Conservation (phyloP, 164 flowering plant species). For the Kalanchoe fedtschenkoi region DNA sequence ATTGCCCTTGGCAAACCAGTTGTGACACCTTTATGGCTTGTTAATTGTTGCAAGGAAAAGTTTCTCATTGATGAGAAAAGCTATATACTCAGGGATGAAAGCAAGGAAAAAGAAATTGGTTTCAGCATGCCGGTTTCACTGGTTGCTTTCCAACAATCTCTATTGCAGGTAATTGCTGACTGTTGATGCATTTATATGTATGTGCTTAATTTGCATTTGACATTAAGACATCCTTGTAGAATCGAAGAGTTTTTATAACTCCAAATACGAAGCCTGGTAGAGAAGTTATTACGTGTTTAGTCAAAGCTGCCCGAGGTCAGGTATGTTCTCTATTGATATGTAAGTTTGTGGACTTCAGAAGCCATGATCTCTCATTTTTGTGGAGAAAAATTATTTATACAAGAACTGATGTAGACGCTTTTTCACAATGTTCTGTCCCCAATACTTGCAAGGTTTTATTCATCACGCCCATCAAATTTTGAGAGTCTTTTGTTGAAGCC, state of each 20-base stretch:
- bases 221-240: conserved; percentile 31
- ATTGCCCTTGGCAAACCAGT: conserved; percentile 90
- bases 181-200: neutral
- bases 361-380: too few relatives aligned
- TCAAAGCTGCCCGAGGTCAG: conserved; percentile 74
- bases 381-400: too few relatives aligned
- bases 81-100: conserved; percentile 65
- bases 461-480: neutral
- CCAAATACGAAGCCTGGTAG: conserved; percentile 66
- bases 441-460: neutral
- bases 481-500: neutral
- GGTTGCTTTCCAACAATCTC: conserved; percentile 55
- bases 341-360: neutral
- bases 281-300: conserved; percentile 56
- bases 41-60: conserved; percentile 70
- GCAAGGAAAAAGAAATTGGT: conserved; percentile 82
- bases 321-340: conserved; percentile 22
- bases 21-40: conserved; percentile 81
- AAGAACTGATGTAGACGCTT: too few relatives aligned
- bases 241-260: conserved; percentile 61
- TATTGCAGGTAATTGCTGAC: conserved; percentile 41
- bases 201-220: neutral
- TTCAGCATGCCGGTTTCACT: conserved; percentile 73
- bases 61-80: conserved; percentile 74
- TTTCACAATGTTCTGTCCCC: too few relatives aligned